Base-by-base conservation (phyloP, 768 basidiomycete species). In the Dentipellis fragilis region DNA sequence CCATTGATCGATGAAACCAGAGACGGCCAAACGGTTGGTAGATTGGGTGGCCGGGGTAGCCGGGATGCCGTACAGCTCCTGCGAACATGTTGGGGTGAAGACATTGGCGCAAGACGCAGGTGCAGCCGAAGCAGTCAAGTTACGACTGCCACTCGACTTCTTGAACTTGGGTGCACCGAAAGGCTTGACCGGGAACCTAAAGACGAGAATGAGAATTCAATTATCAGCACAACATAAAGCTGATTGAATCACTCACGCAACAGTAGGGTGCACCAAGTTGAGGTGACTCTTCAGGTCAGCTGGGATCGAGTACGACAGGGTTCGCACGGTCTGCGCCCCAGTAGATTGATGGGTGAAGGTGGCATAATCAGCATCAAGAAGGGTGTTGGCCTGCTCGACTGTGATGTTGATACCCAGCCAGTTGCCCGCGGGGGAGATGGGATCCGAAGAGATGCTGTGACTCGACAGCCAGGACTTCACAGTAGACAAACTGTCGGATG, bases 61-160 rank as follows among this genome's bases (percentile, higher is more conserved):
- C 11, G 64, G 64, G 42, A 65, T 60, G 21, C 59, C 61, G 54
- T 65, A 65, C 3, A 64, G 55, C 16, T 53, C 56, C 35, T 61
- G 59, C 10, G 62, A 52, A 51, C 62, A 63, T 0, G 35, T 51
- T 6, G 58, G 63, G 4, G 56, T 61, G 45, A 64, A 39, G 0
- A 10, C 4, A 3, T 2, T 14, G 6, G 23, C n/a, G 42, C 57
- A 54, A 4, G 54, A 54, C 12, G 50, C 29, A 6, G 53, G 42
- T 5, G 38, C 29, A 17, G 37, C 16, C 22, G 5, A 29, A 11
- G 42, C 46, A 45, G 53, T 38, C 36, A 38, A 8, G 23, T 35
- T 38, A 12, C 17, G 7, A 17, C 17, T 12, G 4, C 10, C 11
- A 42, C 19, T 10, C 5, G 36, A 17, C 12, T 55, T 49, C 48